Evolutionary conservation across 2,329 filamentous ascomycete genomes (phyloP).

Genomic region (Botrytis fragariae): DNA sequence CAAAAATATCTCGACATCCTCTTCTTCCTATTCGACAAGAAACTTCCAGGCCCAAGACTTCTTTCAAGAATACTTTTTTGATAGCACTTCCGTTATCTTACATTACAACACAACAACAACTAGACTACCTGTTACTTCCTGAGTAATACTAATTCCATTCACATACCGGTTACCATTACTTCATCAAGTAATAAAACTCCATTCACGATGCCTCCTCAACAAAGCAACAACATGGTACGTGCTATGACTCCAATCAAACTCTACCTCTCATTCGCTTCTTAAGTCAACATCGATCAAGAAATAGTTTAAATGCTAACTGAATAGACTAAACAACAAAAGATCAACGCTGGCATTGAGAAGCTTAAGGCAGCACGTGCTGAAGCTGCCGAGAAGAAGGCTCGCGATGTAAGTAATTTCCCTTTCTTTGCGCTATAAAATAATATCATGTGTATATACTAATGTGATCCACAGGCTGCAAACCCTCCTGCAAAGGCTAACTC

Average conservation of each 20-base stretch:
- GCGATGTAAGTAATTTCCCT: not conserved
- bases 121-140: not conserved
- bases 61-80: not conserved
- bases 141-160: not conserved
- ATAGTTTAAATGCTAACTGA: not conserved
- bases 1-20: not conserved
- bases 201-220: constrained; percentile 3
- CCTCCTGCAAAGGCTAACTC: not conserved
- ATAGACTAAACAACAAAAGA: not conserved
- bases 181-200: not conserved
- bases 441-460: not conserved
- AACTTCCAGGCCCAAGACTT: not conserved
- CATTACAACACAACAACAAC: not conserved
- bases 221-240: not conserved
- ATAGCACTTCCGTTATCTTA: not conserved
- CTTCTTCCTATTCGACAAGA: not conserved
- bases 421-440: not conserved
- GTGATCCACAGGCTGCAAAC: not conserved
- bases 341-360: not conserved
- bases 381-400: not conserved
- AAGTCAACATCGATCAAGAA: not conserved
- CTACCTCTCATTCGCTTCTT: no score
- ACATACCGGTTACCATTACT: not conserved
- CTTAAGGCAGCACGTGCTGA: not conserved
- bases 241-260: not conserved